Base-by-base conservation (phyloP, 1,139 yeast genomes). In the Scheffersomyces stambukii region DNA sequence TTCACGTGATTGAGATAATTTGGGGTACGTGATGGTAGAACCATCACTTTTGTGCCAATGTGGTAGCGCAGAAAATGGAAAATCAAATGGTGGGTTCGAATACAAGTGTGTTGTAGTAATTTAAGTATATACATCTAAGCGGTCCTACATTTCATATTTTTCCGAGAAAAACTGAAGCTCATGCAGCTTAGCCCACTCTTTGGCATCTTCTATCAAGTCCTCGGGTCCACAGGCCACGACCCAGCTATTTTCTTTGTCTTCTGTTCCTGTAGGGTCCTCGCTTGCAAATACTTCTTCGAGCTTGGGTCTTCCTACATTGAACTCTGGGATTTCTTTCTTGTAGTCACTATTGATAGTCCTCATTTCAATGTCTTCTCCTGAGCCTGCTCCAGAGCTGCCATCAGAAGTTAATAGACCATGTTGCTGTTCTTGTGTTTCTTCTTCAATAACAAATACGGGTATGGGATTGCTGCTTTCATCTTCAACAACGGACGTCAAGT, bases 191-290 rank as follows among this genome's bases (percentile, higher is more conserved):
- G 82, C 71, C 65, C 77, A 66, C 1, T 24, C 30, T 26, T 52
- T 42, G n/a, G 71, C 72, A 13, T 74, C 77, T 2, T 40, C 23
- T 12, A 78, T 72, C 35, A 84, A 54, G 0, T 63, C 42, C 2
- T 53, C 54, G 0, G 89, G 86, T 0, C 95, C 94, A 56, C 93
- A 82, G 0, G 84, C 74, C n/a, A 82, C 54, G 0, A 81, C 59
- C 79, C 82, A 78, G 29, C 57, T 56, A 26, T 59, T 56, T 3
- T 52, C 54, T 12, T 46, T 41, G 24, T 54, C 64, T 2, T 45
- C 48, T 3, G 57, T 50, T 6, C 41, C 40, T 7, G 36, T 28
- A 8, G 48, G 36, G 13, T 47, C 41, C 1, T 64, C 42, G 4
- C 50, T 41, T 3, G 45, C 46, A 15, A 69, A 43, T 5, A 63